Conservation (phyloP, 1,284 basidiomycete species). For the Trametes hirsuta region DNA sequence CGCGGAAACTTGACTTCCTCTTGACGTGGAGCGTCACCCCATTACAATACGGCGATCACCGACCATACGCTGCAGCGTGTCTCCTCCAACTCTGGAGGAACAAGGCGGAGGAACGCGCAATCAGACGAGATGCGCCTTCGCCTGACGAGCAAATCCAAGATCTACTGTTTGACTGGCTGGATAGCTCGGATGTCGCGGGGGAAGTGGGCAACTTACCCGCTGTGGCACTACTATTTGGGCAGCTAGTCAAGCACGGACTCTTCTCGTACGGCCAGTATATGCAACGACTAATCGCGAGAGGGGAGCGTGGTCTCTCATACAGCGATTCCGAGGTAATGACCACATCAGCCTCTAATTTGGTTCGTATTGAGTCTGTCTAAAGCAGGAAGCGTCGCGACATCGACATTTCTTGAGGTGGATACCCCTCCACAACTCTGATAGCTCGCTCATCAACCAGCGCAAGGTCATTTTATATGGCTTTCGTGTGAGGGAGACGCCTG, state of each 20-base stretch:
- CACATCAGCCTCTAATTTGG: too few relatives aligned
- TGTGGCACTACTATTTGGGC: constrained; percentile 78
- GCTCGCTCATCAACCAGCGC: constrained; percentile 66
- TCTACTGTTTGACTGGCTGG: constrained; percentile 85
- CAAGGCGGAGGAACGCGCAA: constrained; percentile 60
- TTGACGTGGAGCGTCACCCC: constrained; percentile 88
- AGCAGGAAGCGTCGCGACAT: constrained; percentile 58
- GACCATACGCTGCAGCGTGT: constrained; percentile 80
- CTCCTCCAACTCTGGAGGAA: constrained; percentile 76
- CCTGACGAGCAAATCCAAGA: constrained; percentile 70
- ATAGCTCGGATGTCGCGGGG: constrained; percentile 64
- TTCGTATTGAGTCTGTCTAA: background rate
- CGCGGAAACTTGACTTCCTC: constrained; percentile 78
- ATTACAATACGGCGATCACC: constrained; percentile 83
- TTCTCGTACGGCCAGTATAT: constrained; percentile 89
- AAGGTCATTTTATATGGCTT: constrained; percentile 69
- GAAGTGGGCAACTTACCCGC: constrained; percentile 61
- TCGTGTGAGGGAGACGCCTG: constrained; percentile 65
- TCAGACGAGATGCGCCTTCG: constrained; percentile 55
- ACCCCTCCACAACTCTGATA: constrained; percentile 59
- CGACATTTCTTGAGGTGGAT: constrained; percentile 69
- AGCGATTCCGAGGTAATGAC: constrained; percentile 46
- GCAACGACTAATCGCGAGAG: constrained; percentile 82
- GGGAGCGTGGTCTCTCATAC: constrained; percentile 63
- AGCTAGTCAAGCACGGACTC: constrained; percentile 73